A percentile compares a stretch with the other conserved stretches of the same genome.
Evolutionary conservation across 1,139 yeast species (phyloP).

Genomic region (Geotrichum candidum): DNA sequence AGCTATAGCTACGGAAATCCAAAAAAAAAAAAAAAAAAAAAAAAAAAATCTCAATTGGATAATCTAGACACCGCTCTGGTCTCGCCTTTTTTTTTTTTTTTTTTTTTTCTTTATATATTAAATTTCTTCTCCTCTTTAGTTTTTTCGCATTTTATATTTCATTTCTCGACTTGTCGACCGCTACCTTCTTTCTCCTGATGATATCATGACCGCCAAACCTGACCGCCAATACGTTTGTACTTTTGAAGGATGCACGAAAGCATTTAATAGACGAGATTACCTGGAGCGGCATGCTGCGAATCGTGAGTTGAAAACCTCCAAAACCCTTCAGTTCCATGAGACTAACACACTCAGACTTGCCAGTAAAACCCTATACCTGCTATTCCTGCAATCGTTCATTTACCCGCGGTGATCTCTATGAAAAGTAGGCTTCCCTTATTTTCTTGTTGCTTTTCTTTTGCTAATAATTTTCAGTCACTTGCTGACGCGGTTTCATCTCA

Average conservation of each 20-base stretch:
- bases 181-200: neutral
- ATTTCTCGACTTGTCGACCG: neutral
- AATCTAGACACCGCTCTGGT: no score
- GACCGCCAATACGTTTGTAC: conserved; percentile 25
- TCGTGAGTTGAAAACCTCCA: conserved; percentile 22
- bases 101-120: neutral
- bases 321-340: neutral
- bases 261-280: conserved; percentile 36
- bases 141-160: neutral
- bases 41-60: no score
- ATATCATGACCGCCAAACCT: conserved; percentile 1
- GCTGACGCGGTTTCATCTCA: conserved; percentile 16
- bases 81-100: no score
- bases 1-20: no score
- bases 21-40: no score
- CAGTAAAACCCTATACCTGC: conserved; percentile 17
- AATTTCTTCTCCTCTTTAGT: neutral
- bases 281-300: conserved; percentile 36
- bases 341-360: conserved; percentile 9
- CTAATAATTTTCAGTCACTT: conserved; percentile 9
- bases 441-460: neutral
- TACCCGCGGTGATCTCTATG: conserved; percentile 17
- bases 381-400: conserved; percentile 17
- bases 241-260: conserved; percentile 34
- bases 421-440: conserved; percentile 8